These are phyloP conservation scores for Aspergillus conjunctus DNA, from an alignment of 495 filamentous ascomycete species.

Conservation along the genomic window DNA sequence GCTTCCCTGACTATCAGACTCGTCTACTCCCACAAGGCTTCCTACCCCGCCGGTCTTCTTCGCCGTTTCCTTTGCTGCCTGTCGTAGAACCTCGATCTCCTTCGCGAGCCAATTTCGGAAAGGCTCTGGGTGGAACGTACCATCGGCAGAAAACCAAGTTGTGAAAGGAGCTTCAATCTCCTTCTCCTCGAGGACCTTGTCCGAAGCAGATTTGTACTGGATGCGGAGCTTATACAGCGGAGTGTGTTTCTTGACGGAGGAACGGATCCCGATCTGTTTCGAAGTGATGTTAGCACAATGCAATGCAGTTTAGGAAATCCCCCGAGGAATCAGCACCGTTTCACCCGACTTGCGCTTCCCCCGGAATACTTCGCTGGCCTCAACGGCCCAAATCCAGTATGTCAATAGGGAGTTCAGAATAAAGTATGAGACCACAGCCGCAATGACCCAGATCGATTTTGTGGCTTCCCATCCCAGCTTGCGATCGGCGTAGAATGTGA, in stretches of 20 bases:
- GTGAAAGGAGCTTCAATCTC: conserved; percentile 72
- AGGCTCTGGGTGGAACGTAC: conserved; percentile 78
- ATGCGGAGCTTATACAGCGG: conserved; percentile 77
- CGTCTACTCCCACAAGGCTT: conserved; percentile 20
- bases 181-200: conserved; percentile 48
- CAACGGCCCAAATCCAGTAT: conserved; percentile 83
- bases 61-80: conserved; percentile 62
- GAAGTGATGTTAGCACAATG: conserved; percentile 6
- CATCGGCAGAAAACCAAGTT: conserved; percentile 82
- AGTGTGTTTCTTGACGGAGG: conserved; percentile 71
- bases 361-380: conserved; percentile 78
- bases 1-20: conserved; percentile 9
- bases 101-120: conserved; percentile 80
- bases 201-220: conserved; percentile 49
- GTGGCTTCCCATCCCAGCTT: conserved; percentile 84
- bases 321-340: conserved; percentile 42
- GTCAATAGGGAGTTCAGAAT: conserved; percentile 77
- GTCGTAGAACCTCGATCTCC: conserved; percentile 66
- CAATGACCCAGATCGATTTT: conserved; percentile 68
- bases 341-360: conserved; percentile 62
- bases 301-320: conserved; percentile 7
- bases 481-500: conserved; percentile 89
- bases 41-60: conserved; percentile 39
- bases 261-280: conserved; percentile 64
- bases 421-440: conserved; percentile 78